Evolutionary conservation across 139 green algal species (phyloP).

Genomic region (Chlamydomonas asymmetrica): DNA sequence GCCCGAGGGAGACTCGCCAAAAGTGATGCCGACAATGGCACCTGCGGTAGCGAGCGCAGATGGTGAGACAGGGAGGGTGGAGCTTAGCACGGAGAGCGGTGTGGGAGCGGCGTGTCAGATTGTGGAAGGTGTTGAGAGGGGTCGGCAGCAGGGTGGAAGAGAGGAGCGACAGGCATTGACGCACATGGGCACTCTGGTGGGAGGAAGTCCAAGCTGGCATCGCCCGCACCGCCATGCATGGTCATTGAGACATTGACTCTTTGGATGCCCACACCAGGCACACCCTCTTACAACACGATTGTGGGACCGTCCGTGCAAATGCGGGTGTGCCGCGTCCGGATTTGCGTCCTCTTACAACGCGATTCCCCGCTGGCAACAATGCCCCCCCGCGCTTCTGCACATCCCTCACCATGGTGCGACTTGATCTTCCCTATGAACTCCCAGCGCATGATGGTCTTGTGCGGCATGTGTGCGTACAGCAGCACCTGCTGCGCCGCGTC

Average conservation of each 20-base stretch:
- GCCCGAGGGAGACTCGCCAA: conserved; percentile 61
- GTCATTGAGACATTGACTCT: too few relatives aligned
- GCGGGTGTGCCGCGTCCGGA: too few relatives aligned
- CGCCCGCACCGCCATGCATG: too few relatives aligned
- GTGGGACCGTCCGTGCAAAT: too few relatives aligned
- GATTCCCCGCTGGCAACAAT: too few relatives aligned
- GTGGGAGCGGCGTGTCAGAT: too few relatives aligned
- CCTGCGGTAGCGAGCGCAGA: conserved; percentile 1
- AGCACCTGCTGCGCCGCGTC: conserved; percentile 42
- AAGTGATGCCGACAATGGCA: conserved; percentile 51
- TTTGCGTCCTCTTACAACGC: too few relatives aligned
- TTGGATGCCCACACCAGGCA: too few relatives aligned
- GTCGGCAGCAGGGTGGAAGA: background rate
- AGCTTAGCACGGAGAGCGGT: too few relatives aligned
- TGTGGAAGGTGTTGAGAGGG: background rate
- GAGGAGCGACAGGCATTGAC: background rate
- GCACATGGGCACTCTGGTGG: too few relatives aligned
- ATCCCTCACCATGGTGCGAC: conserved; percentile 44
- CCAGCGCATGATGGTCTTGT: conserved; percentile 58
- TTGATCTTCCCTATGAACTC: conserved; percentile 68
- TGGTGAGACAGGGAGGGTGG: background rate
- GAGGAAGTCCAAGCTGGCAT: too few relatives aligned
- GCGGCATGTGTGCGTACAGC: conserved; percentile 56
- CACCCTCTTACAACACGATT: too few relatives aligned
- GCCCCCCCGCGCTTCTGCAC: background rate